phyloP scores from a whole-genome alignment of 2,329 filamentous ascomycete genomes.

The Venturiaceae sp. region DNA sequence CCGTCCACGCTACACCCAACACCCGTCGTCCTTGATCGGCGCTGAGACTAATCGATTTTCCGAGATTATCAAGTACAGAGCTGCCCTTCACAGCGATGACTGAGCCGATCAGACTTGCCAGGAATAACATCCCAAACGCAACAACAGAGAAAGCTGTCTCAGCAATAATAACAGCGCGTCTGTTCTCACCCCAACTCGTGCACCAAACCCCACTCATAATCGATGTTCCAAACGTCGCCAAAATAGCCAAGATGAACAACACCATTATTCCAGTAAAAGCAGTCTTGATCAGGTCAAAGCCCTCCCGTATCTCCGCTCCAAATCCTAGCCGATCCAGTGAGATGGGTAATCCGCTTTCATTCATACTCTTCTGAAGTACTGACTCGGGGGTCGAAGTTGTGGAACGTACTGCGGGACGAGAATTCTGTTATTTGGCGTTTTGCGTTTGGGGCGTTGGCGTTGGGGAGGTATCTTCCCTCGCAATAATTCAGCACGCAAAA shows the following conservation, averaged over 20 bases:
- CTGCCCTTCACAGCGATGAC: background rate
- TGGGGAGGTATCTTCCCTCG: background rate
- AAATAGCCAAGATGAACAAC: background rate
- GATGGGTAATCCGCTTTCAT: background rate
- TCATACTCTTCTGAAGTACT: background rate
- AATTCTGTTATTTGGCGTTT: background rate
- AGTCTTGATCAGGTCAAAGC: background rate
- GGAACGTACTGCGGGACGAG: background rate
- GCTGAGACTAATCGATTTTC: background rate
- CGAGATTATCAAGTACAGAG: background rate
- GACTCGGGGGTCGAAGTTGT: background rate
- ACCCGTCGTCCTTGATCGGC: background rate
- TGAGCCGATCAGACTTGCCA: background rate
- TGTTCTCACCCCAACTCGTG: background rate
- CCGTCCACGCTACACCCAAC: background rate
- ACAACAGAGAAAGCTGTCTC: background rate
- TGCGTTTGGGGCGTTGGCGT: background rate
- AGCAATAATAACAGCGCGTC: background rate
- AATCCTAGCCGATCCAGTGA: background rate
- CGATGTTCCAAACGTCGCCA: background rate
- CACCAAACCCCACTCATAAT: background rate
- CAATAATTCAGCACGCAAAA: background rate
- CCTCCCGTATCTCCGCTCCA: background rate
- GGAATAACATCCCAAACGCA: background rate
- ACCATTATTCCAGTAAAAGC: background rate